Conservation (phyloP, 768 basidiomycete species). For the Suillus luteus region DNA sequence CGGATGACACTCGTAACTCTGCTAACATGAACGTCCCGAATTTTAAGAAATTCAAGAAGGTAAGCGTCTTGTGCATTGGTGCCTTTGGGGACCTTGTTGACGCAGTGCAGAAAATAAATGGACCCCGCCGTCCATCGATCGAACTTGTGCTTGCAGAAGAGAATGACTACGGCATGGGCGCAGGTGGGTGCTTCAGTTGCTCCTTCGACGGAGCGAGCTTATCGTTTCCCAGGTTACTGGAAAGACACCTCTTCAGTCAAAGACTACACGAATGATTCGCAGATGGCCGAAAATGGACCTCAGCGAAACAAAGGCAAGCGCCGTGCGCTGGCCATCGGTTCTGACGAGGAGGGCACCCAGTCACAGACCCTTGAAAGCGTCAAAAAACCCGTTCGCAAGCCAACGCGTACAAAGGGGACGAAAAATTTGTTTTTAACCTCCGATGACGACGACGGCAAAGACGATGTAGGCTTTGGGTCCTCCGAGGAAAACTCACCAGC, state of each 20-base stretch:
- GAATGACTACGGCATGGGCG: constrained; percentile 56
- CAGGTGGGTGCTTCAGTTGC: constrained; percentile 39
- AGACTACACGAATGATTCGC: constrained; percentile 24
- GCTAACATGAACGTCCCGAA: constrained; percentile 47
- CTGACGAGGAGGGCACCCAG: constrained; percentile 36
- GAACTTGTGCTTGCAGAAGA: constrained; percentile 54
- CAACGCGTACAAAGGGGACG: constrained; percentile 32
- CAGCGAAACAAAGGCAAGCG: constrained; percentile 20
- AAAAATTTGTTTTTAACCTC: constrained; percentile 56
- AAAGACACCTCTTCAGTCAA: constrained; percentile 37
- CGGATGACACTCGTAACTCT: constrained; percentile 39
- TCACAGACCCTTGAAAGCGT: constrained; percentile 19
- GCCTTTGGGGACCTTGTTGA: not conserved
- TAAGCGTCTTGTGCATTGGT: constrained; percentile 26
- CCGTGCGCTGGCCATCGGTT: constrained; percentile 39
- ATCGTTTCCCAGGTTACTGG: constrained; percentile 53
- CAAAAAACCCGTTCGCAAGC: constrained; percentile 24
- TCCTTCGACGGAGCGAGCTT: constrained; percentile 9
- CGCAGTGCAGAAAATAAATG: constrained; percentile 30
- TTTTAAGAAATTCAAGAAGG: constrained; percentile 82
- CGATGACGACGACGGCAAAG: constrained; percentile 40
- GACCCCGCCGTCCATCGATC: constrained; percentile 38
- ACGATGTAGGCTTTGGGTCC: not conserved
- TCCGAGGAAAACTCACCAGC: not conserved
- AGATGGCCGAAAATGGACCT: constrained; percentile 12